Conservation (phyloP, 2,329 filamentous ascomycete genomes). For the Cordyceps farinosa region DNA sequence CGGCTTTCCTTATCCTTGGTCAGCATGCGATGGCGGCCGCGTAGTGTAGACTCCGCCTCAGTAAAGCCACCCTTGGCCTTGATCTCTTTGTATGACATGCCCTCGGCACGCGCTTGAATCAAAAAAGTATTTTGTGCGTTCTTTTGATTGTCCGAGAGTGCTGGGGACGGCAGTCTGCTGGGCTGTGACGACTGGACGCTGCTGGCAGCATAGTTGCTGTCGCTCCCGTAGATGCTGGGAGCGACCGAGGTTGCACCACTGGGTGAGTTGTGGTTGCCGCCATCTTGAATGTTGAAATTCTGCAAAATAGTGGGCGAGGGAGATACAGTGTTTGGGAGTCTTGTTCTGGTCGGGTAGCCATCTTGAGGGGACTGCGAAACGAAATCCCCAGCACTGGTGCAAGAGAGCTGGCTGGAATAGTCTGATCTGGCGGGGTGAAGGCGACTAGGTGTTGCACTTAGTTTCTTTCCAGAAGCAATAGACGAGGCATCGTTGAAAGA, state of each 20-base stretch:
- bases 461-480: background rate
- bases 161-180: slow-evolving; percentile 5
- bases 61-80: slow-evolving; percentile 49
- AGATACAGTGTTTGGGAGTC: background rate
- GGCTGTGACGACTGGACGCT: background rate
- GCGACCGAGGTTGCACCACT: background rate
- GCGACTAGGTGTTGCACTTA: background rate
- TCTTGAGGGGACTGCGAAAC: background rate
- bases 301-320: background rate
- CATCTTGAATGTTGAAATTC: too few relatives aligned
- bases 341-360: background rate
- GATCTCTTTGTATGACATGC: slow-evolving; percentile 65
- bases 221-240: slow-evolving; percentile 9
- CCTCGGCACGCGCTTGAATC: slow-evolving; percentile 49
- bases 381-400: slow-evolving; percentile 1
- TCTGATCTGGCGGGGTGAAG: background rate
- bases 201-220: slow-evolving; percentile 6
- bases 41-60: slow-evolving; percentile 69
- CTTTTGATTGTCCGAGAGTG: background rate
- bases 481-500: slow-evolving; percentile 11
- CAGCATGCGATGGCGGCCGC: slow-evolving; percentile 63
- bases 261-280: background rate
- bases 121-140: slow-evolving; percentile 36
- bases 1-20: slow-evolving; percentile 61
- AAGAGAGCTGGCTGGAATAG: slow-evolving; percentile 3